Evolutionary conservation across 2,329 filamentous ascomycete species (phyloP).

Genomic region (Aquanectria penicillioides): DNA sequence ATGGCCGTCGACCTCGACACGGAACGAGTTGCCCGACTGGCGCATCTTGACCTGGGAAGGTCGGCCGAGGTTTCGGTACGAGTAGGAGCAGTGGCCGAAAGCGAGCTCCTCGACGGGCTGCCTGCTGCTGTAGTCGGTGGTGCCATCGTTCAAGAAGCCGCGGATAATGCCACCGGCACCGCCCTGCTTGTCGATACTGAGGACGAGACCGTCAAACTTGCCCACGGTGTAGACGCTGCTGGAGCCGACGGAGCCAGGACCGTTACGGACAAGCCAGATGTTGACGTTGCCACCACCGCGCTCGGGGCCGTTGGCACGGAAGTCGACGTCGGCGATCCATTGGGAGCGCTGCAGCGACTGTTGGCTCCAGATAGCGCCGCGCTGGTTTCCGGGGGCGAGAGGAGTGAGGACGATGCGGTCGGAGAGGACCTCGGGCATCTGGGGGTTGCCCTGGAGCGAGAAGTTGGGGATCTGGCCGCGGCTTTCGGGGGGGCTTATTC

Average conservation of each 20-base stretch:
- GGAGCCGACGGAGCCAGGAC: constrained; percentile 70
- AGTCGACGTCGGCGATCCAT: constrained; percentile 88
- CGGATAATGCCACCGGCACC: constrained; percentile 82
- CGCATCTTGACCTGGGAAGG: constrained; percentile 81
- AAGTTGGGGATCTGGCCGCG: constrained; percentile 64
- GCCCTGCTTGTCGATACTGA: constrained; percentile 87
- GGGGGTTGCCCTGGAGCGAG: constrained; percentile 63
- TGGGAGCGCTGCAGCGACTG: constrained; percentile 67
- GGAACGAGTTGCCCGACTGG: constrained; percentile 72
- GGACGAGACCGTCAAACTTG: constrained; percentile 88
- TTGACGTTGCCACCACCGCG: constrained; percentile 89
- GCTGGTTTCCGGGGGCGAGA: constrained; percentile 83
- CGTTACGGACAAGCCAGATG: constrained; percentile 86
- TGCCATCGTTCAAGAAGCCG: constrained; percentile 94
- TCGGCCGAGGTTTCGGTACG: constrained; percentile 90
- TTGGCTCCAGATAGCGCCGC: constrained; percentile 85
- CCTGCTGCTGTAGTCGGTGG: constrained; percentile 79
- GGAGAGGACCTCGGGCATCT: constrained; percentile 74
- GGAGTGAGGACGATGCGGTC: constrained; percentile 94
- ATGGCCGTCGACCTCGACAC: constrained; percentile 82
- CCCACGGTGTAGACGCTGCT: constrained; percentile 86
- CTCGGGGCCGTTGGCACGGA: constrained; percentile 87
- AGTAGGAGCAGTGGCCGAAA: constrained; percentile 91
- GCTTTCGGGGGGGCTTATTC: constrained; percentile 70
- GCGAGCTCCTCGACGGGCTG: constrained; percentile 83